These are phyloP conservation scores for Fusarium vanettenii DNA, from an alignment of 2,329 filamentous ascomycete species.

Conservation along the genomic window DNA sequence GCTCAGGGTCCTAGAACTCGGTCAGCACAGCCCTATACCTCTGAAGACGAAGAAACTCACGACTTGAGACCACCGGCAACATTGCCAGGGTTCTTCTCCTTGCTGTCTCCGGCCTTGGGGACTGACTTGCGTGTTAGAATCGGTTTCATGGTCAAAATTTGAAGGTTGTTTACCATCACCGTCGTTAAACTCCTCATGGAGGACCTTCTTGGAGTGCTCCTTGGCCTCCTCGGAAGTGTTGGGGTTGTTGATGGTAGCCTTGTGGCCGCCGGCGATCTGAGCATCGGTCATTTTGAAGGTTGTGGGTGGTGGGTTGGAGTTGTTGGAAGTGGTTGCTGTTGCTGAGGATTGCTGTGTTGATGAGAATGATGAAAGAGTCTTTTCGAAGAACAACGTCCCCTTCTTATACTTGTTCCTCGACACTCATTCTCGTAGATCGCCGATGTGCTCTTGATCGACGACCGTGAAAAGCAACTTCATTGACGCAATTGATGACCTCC, in stretches of 20 bases:
- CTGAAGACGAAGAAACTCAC: constrained; percentile 47
- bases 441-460: neutral
- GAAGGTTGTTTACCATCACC: constrained; percentile 46
- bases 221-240: constrained; percentile 67
- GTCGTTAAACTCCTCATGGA: constrained; percentile 62
- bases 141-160: neutral
- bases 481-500: constrained; percentile 36
- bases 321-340: neutral
- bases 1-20: constrained; percentile 56
- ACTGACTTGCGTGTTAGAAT: constrained; percentile 30
- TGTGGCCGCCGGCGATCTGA: constrained; percentile 68
- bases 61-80: constrained; percentile 64
- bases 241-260: constrained; percentile 68
- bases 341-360: neutral
- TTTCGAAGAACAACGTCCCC: neutral
- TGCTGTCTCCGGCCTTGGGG: constrained; percentile 47
- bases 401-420: constrained; percentile 29
- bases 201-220: constrained; percentile 63
- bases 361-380: neutral
- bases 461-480: constrained; percentile 12
- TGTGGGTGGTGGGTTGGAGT: neutral
- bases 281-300: constrained; percentile 59
- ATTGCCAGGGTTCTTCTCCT: constrained; percentile 65
- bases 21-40: neutral
- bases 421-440: neutral